Base-by-base conservation (phyloP, 768 basidiomycete species). In the Trichaptum fuscoviolaceum region DNA sequence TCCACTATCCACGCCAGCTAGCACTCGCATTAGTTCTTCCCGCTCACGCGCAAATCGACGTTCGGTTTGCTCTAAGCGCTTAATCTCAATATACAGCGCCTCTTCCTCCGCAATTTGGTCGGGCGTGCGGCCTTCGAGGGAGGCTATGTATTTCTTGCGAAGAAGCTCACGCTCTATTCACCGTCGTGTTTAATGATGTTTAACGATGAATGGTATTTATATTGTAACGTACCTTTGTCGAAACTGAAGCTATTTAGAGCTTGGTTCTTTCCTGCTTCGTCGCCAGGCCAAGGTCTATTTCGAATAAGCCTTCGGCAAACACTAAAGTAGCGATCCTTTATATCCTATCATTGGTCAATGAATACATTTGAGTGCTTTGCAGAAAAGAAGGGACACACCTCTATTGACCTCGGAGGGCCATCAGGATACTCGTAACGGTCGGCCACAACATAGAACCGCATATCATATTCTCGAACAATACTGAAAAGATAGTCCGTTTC, bases 81-180 rank as follows among this genome's bases (percentile, higher is more conserved):
- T 95, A 63, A 96, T 84, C 76, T 98, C 95, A 68, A 98, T 79
- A 77, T 92, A 98, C 2, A 99, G 82, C 8, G 93, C 91, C 71
- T 98, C 96, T 81, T 99, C 97, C 75, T 99, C 96, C 20, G 89
- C 90, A 58, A 96, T 89, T 77, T 98, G 93, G 62, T 91, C 87
- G 4, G 88, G 84, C 0, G 94, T 91, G n/a, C 96, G 88, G 66
- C 84, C 87, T 77, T 95, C 93, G n/a, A 99, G 85, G 67, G 88
- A 91, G 9, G 83, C 78, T 17, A 99, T 83, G 72, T 99, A 97
- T 66, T 88, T 87, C 77, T 95, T 97, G 66, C 97, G 89, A 69
- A 87, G 89, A 24, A 87, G 78, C 76, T 99, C 97, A 58, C 93
- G 90, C 34, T 90, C 96, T 96, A 69, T 4, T 27, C n/a, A 25